phyloP scores from a whole-genome alignment of 108 stramenopile species.

The Nannochloropsis salina region DNA sequence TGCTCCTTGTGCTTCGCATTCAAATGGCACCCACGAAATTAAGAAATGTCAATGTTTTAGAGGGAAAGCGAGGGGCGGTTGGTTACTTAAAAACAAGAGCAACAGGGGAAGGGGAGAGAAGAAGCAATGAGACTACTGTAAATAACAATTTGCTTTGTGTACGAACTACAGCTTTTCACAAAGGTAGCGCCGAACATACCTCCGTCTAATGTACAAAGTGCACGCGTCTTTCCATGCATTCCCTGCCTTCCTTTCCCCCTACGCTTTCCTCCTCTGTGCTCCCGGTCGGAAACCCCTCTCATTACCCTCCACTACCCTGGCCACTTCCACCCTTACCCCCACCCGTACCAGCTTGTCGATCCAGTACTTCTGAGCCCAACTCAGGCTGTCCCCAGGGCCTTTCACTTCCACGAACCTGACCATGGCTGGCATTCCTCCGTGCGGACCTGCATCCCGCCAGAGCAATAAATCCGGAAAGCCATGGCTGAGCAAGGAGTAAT shows the following conservation, averaged over 20 bases:
- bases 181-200: too few relatives aligned
- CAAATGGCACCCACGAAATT: too few relatives aligned
- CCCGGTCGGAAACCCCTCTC: not conserved
- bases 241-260: not conserved
- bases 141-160: too few relatives aligned
- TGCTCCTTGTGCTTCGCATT: too few relatives aligned
- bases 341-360: slow-evolving; percentile 37
- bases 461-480: slow-evolving; percentile 48
- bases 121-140: too few relatives aligned
- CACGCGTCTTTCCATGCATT: not conserved
- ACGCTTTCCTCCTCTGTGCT: not conserved
- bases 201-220: not conserved
- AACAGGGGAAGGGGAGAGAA: too few relatives aligned
- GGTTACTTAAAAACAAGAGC: too few relatives aligned
- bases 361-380: slow-evolving; percentile 43
- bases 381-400: slow-evolving; percentile 45
- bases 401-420: slow-evolving; percentile 33
- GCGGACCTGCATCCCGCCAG: slow-evolving; percentile 22
- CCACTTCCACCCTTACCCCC: slow-evolving; percentile 34
- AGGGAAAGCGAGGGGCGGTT: too few relatives aligned
- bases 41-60: too few relatives aligned
- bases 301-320: slow-evolving; percentile 22
- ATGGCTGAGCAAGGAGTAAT: slow-evolving; percentile 46
- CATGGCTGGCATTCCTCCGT: not conserved
- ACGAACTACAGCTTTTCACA: too few relatives aligned